These are phyloP conservation scores for Gloeopeniophorella convolvens DNA, from an alignment of 768 basidiomycete species.

Conservation along the genomic window DNA sequence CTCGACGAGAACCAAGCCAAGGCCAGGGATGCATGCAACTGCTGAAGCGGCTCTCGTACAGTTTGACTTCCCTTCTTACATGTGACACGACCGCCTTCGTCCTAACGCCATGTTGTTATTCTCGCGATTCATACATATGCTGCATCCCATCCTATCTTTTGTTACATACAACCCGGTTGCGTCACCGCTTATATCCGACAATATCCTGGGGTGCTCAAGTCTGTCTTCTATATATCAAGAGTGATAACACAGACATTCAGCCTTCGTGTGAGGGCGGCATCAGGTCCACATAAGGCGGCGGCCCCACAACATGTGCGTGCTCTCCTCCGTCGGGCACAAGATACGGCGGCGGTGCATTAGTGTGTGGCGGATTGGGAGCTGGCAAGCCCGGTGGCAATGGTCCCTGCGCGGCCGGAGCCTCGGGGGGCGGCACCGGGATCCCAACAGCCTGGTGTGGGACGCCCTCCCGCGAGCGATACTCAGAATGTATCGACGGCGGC, in stretches of 20 bases:
- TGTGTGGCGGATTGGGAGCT: slow-evolving; percentile 15
- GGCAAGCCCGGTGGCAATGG: slow-evolving; percentile 20
- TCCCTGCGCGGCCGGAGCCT: slow-evolving; percentile 21
- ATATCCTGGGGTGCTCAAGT: slow-evolving; percentile 16
- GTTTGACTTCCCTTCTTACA: slow-evolving; percentile 1
- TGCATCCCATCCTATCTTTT: slow-evolving; percentile 15
- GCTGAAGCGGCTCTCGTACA: slow-evolving; percentile 40
- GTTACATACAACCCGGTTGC: slow-evolving; percentile 24
- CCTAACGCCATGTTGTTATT: slow-evolving; percentile 16
- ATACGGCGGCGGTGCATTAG: slow-evolving; percentile 74
- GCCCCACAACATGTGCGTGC: slow-evolving; percentile 28
- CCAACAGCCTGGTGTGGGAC: slow-evolving; percentile 21
- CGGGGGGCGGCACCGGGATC: slow-evolving; percentile 16
- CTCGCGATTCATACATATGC: slow-evolving; percentile 21
- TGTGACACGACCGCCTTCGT: slow-evolving; percentile 1
- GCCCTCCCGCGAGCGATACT: slow-evolving; percentile 42
- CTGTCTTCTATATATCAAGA: slow-evolving; percentile 12
- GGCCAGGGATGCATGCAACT: slow-evolving; percentile 75
- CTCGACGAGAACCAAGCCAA: slow-evolving; percentile 62
- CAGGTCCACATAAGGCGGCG: slow-evolving; percentile 35
- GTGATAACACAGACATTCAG: background rate
- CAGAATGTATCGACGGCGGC: slow-evolving; percentile 83
- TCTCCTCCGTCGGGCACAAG: slow-evolving; percentile 42
- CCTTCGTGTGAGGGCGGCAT: slow-evolving; percentile 21
- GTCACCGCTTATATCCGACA: slow-evolving; percentile 17